Evolutionary conservation across 129 eudicot genomes (phyloP).

Genomic region (Tagetes patula): DNA sequence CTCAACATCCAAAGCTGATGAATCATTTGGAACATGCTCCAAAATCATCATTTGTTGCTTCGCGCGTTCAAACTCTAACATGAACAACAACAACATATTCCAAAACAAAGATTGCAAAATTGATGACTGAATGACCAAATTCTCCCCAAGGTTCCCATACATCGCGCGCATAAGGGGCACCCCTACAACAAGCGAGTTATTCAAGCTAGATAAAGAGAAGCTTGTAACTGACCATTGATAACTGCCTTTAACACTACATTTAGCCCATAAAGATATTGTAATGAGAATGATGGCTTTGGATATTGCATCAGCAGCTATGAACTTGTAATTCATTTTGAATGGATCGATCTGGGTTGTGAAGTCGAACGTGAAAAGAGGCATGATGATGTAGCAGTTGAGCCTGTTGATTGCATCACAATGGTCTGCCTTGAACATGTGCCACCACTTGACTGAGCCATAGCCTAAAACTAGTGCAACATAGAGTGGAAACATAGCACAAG

Average conservation of each 20-base stretch:
- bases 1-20: constrained; percentile 30
- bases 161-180: constrained; percentile 57
- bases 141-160: constrained; percentile 46
- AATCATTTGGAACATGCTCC: not conserved
- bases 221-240: constrained; percentile 55
- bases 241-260: constrained; percentile 28
- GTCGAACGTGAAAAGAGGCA: constrained; percentile 59
- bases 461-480: constrained; percentile 57
- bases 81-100: constrained; percentile 41
- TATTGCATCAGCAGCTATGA: constrained; percentile 46
- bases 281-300: constrained; percentile 41
- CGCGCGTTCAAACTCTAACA: constrained; percentile 41
- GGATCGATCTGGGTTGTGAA: constrained; percentile 51
- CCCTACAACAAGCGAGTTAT: constrained; percentile 55
- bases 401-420: constrained; percentile 66
- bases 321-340: constrained; percentile 41
- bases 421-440: constrained; percentile 56
- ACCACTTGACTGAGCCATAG: constrained; percentile 60
- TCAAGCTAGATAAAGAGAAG: constrained; percentile 46
- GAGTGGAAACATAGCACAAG: constrained; percentile 57
- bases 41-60: constrained; percentile 9
- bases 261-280: constrained; percentile 46
- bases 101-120: constrained; percentile 49
- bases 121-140: constrained; percentile 45
- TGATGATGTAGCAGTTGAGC: constrained; percentile 48